Evolutionary conservation across 164 flowering plant genomes (phyloP), one percentile per base, ranked within the genome.

Genomic region (Aristolochia fimbriata): DNA sequence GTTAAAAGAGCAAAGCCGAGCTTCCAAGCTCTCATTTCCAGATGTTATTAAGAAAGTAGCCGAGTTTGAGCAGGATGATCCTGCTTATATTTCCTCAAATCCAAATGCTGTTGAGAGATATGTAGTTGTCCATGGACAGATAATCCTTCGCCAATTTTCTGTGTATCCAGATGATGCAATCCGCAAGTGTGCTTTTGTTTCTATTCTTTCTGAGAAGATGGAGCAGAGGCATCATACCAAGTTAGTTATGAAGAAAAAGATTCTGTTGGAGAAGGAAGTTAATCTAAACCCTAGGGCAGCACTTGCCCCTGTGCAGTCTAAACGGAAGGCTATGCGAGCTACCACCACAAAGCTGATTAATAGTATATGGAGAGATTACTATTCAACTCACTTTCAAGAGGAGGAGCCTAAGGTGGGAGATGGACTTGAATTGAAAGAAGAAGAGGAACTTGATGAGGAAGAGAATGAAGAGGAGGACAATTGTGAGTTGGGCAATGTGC

Each of bases 341-440:
- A 89, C 97, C 22, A 87, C 97, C 20, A 89, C 97, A 20, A 74
- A 71, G 60, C 69, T 89, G 23, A 83, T 89, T 23, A 87, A 83
- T 62, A 74, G 84, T 61, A 82, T 89, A 57, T 93, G 99, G 99
- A 89, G 91, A 1, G 95, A 86, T 21, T 93, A 78, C 67, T 93
- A 93, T 62, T 86, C 92, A 37, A 86, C 82, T 52, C 80, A 78
- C 65, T 76, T 71, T 9, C 89, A 87, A 1, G 96, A 90, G 54
- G 96, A 90, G 54, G 82, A 77, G 33, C 31, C 55, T 22, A 75
- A 78, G 37, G 81, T 75, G 51, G 83, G 70, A 45, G 58, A 47
- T 15, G 77, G 74, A 65, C 80, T 66, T 50, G 84, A 80, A 47
- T 77, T 70, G 31, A 87, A 74, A 45, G 75, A 82, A 47, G 69